Conservation (phyloP, 2,329 filamentous ascomycete genomes). For the Penicillium rolfsii region DNA sequence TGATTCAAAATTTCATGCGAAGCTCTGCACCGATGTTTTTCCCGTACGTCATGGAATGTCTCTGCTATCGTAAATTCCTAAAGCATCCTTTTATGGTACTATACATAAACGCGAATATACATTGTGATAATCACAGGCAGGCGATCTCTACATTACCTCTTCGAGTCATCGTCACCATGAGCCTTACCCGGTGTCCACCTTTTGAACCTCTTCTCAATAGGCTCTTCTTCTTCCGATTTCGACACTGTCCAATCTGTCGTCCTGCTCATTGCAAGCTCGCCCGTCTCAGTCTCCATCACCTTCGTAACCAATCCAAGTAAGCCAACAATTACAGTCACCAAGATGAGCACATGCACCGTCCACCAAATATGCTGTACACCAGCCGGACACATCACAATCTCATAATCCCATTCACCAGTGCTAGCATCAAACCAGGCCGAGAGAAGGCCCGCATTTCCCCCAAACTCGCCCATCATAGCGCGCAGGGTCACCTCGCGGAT, state of each 20-base stretch:
- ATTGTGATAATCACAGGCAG: background rate
- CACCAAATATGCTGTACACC: slow-evolving; percentile 95
- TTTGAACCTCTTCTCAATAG: background rate
- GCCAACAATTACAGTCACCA: slow-evolving; percentile 51
- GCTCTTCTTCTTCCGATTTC: background rate
- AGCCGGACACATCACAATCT: slow-evolving; percentile 75
- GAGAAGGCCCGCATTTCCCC: slow-evolving; percentile 86
- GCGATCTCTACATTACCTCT: background rate
- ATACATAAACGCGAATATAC: slow-evolving; percentile 6
- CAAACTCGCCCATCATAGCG: slow-evolving; percentile 97
- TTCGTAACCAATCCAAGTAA: slow-evolving; percentile 24
- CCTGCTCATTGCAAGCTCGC: background rate
- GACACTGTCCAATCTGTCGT: background rate
- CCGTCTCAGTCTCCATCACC: slow-evolving; percentile 1
- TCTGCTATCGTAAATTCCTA: too few species aligned
- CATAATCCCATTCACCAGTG: slow-evolving; percentile 72
- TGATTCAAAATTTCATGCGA: background rate
- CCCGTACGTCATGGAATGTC: background rate
- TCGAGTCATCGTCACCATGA: background rate
- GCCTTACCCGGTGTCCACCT: background rate
- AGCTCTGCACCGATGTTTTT: background rate
- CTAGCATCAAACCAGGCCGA: slow-evolving; percentile 84
- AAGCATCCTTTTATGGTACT: background rate
- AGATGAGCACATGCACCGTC: slow-evolving; percentile 76
- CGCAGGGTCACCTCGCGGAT: slow-evolving; percentile 89